These are phyloP conservation scores for Lecanicillium sp. DNA, from an alignment of 2,329 filamentous ascomycete species.

Conservation along the genomic window DNA sequence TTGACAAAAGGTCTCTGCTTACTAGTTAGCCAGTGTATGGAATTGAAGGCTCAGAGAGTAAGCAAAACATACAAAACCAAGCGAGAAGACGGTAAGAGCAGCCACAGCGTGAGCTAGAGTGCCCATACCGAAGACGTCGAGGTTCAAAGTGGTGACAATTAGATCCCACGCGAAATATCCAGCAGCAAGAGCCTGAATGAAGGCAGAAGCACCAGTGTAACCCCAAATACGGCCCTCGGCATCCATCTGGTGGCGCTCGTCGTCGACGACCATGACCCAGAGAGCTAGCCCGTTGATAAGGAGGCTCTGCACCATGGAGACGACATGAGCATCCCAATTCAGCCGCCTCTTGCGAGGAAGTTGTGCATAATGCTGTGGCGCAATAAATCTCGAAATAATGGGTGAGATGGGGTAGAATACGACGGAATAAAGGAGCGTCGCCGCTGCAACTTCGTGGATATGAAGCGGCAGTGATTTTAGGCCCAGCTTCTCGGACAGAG, in stretches of 20 bases:
- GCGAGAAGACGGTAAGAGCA: conserved; percentile 64
- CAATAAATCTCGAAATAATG: conserved; percentile 50
- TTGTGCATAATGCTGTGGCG: conserved; percentile 57
- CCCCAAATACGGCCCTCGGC: conserved; percentile 66
- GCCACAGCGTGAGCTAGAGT: conserved; percentile 70
- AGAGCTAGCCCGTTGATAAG: conserved; percentile 67
- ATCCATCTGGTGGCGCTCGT: conserved; percentile 58
- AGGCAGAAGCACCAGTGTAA: conserved; percentile 62
- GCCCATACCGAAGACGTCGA: conserved; percentile 67
- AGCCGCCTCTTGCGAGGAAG: conserved; percentile 53
- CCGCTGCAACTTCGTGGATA: conserved; percentile 65
- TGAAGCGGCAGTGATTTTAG: conserved; percentile 65
- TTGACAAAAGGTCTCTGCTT: conserved; percentile 71
- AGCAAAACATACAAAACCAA: conserved; percentile 63
- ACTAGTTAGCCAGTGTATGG: conserved; percentile 6
- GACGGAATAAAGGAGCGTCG: conserved; percentile 59
- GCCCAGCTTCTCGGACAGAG: conserved; percentile 52
- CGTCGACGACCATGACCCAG: conserved; percentile 61
- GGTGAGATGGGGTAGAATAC: conserved; percentile 62
- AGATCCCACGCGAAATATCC: conserved; percentile 86
- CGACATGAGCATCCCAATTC: conserved; percentile 82
- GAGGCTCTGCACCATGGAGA: conserved; percentile 70
- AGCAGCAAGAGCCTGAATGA: conserved; percentile 68
- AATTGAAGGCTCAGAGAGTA: conserved; percentile 8
- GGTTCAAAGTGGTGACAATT: conserved; percentile 56